A percentile compares a stretch with the other conserved stretches of the same genome.
These are phyloP conservation scores for Tetrapisispora phaffii DNA, from an alignment of 805 yeast species.

Conservation along the genomic window DNA sequence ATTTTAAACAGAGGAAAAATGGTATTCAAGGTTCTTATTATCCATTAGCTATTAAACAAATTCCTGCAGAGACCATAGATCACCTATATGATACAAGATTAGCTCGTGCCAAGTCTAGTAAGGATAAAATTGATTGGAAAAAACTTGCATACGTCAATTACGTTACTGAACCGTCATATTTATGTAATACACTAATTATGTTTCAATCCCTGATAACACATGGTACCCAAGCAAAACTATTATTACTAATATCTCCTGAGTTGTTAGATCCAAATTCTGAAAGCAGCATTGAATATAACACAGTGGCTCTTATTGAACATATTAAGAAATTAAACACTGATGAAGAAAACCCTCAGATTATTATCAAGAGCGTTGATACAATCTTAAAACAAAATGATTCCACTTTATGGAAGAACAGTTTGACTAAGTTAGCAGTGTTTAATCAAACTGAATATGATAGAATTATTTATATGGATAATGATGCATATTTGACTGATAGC, in stretches of 20 bases:
- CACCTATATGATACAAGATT: conserved; percentile 11
- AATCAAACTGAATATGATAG: conserved; percentile 41
- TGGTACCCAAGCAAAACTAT: conserved; percentile 37
- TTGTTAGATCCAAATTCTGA: conserved; percentile 10
- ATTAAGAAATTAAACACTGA: conserved; percentile 7
- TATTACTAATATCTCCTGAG: conserved; percentile 34
- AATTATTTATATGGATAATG: conserved; percentile 50
- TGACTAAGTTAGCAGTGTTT: conserved; percentile 48
- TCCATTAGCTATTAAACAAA: conserved; percentile 25
- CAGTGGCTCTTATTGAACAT: background rate
- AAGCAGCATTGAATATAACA: background rate
- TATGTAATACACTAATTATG: conserved; percentile 45
- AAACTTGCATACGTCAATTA: conserved; percentile 50
- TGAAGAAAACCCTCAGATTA: conserved; percentile 15
- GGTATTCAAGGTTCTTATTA: conserved; percentile 16
- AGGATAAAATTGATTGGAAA: conserved; percentile 31
- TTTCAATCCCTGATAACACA: conserved; percentile 31
- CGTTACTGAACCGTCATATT: conserved; percentile 43
- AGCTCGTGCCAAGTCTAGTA: conserved; percentile 6
- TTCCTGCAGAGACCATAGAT: conserved; percentile 21
- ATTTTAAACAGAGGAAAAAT: conserved; percentile 21
- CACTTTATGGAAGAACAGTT: conserved; percentile 39
- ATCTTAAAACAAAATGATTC: conserved; percentile 18
- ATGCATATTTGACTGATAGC: conserved; percentile 36
- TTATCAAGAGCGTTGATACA: conserved; percentile 18